These are phyloP conservation scores for Euphrasia arctica DNA, from an alignment of 305 asterid genomes.

Conservation along the genomic window DNA sequence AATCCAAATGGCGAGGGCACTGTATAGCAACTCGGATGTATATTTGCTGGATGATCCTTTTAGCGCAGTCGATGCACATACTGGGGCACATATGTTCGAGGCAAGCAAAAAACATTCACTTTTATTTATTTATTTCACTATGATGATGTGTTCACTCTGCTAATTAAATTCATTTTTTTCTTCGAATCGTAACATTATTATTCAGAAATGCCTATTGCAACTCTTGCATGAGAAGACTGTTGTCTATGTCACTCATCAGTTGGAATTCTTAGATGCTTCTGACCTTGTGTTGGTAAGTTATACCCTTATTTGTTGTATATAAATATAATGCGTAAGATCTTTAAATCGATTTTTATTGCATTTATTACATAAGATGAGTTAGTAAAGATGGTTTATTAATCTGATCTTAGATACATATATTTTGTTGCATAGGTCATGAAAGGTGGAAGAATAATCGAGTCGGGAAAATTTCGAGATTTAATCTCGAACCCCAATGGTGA, in stretches of 20 bases:
- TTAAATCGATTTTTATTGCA: too few species aligned
- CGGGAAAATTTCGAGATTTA: constrained; percentile 67
- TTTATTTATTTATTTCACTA: not conserved
- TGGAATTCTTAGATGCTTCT: constrained; percentile 66
- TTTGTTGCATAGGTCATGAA: constrained; percentile 55
- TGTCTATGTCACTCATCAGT: constrained; percentile 69
- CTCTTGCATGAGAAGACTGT: constrained; percentile 54
- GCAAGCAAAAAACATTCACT: constrained; percentile 28
- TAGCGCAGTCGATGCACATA: constrained; percentile 82
- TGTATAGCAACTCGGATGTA: constrained; percentile 61
- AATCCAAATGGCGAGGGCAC: constrained; percentile 76
- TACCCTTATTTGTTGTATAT: too few species aligned
- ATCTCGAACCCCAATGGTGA: constrained; percentile 58
- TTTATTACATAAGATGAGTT: too few species aligned
- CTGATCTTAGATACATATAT: constrained; percentile 14
- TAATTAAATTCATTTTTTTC: constrained; percentile 2
- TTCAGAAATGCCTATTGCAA: constrained; percentile 72
- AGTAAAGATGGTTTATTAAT: not conserved
- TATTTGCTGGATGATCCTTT: constrained; percentile 78
- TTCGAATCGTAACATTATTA: constrained; percentile 10
- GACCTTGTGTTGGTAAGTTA: constrained; percentile 69
- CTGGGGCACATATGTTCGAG: constrained; percentile 83
- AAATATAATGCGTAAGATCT: too few species aligned
- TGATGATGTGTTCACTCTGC: not conserved
- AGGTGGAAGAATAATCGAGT: constrained; percentile 67